Evolutionary conservation across 805 yeast species (phyloP).

Genomic region (Hyphopichia homilentoma): DNA sequence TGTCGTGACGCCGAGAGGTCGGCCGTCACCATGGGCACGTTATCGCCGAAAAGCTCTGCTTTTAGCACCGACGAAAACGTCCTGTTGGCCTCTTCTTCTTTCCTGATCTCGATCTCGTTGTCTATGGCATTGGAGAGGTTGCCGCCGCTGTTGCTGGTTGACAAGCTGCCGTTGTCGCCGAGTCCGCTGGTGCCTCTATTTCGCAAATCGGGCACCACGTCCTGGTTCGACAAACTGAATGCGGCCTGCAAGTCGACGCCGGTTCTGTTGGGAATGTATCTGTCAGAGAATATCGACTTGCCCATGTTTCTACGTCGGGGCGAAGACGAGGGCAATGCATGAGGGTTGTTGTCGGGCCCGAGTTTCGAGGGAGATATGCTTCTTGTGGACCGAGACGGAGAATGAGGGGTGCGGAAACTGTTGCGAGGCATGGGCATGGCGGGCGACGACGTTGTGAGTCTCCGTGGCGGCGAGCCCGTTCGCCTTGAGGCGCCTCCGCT

Average conservation of each 20-base stretch:
- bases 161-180: slow-evolving; percentile 6
- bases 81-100: slow-evolving; percentile 79
- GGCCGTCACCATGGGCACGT: slow-evolving; percentile 55
- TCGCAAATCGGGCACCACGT: slow-evolving; percentile 34
- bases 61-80: slow-evolving; percentile 83
- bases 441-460: background rate
- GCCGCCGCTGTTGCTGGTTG: slow-evolving; percentile 9
- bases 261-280: slow-evolving; percentile 83
- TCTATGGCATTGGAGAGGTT: slow-evolving; percentile 29
- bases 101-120: slow-evolving; percentile 62
- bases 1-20: slow-evolving; percentile 16
- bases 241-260: slow-evolving; percentile 90
- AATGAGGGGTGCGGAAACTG: slow-evolving; percentile 34
- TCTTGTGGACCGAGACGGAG: slow-evolving; percentile 41
- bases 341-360: slow-evolving; percentile 20
- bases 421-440: slow-evolving; percentile 3
- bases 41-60: slow-evolving; percentile 89
- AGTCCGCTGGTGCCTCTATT: slow-evolving; percentile 11
- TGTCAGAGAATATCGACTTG: slow-evolving; percentile 62
- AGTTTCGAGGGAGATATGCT: slow-evolving; percentile 35
- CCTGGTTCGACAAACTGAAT: slow-evolving; percentile 51
- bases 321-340: slow-evolving; percentile 30
- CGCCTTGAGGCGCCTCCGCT: too few species aligned
- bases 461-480: too few species aligned
- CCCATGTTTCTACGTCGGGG: slow-evolving; percentile 49